Evolutionary conservation across 2,329 filamentous ascomycete genomes (phyloP).

Genomic region (Nannizziopsis barbatae): DNA sequence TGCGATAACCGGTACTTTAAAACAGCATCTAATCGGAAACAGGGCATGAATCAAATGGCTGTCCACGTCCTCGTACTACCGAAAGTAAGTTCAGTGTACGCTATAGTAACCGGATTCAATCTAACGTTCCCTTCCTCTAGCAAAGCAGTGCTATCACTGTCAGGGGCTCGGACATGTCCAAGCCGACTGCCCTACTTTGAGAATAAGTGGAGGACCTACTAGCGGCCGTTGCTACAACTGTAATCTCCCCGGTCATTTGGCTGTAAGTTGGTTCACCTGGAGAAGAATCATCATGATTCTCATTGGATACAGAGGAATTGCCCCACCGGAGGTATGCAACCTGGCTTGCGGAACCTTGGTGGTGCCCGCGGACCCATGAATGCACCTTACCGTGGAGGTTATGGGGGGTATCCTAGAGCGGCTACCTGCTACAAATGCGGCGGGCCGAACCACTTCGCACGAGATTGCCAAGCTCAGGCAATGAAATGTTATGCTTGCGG

Average conservation of each 20-base stretch:
- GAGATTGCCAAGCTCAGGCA: constrained; percentile 94
- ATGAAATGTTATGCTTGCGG: constrained; percentile 99
- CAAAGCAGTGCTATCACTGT: constrained; percentile 99
- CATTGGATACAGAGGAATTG: constrained; percentile 25
- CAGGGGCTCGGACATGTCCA: constrained; percentile 97
- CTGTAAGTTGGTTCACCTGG: constrained; percentile 46
- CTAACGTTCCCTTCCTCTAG: constrained; percentile 32
- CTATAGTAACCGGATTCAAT: constrained; percentile 16
- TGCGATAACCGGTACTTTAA: not conserved
- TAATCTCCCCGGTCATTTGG: constrained; percentile 82
- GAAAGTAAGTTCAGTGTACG: constrained; percentile 51
- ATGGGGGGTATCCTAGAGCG: constrained; percentile 45
- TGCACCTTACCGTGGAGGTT: constrained; percentile 60
- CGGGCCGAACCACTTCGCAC: constrained; percentile 93
- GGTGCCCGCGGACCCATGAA: constrained; percentile 55
- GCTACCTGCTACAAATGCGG: constrained; percentile 57
- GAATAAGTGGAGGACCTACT: constrained; percentile 66
- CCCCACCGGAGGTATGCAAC: constrained; percentile 28
- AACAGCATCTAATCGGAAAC: constrained; percentile 10
- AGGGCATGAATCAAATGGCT: constrained; percentile 96
- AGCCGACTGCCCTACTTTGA: constrained; percentile 94
- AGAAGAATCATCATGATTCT: not conserved
- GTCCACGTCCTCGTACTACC: constrained; percentile 89
- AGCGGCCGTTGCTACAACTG: constrained; percentile 95
- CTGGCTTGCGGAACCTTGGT: constrained; percentile 54